phyloP scores from a whole-genome alignment of 1,284 basidiomycete species.

The Heliocybe sulcata region DNA sequence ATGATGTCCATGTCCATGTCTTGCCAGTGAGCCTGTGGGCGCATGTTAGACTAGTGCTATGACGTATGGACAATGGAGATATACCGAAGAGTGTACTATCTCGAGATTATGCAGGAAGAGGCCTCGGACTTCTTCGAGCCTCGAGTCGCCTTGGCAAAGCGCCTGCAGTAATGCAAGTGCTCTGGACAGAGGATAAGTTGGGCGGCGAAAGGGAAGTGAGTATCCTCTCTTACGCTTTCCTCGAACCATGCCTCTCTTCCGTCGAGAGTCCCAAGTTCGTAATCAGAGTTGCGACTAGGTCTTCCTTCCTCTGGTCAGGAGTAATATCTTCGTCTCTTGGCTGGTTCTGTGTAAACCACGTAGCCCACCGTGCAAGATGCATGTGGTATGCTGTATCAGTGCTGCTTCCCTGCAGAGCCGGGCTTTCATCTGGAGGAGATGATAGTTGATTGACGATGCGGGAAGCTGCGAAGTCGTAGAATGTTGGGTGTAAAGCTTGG shows the following conservation, averaged over 20 bases:
- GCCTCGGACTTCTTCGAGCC: slow-evolving; percentile 25
- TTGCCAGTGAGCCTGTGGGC: slow-evolving; percentile 35
- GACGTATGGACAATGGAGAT: not conserved
- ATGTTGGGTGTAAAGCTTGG: slow-evolving; percentile 45
- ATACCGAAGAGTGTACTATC: slow-evolving; percentile 8
- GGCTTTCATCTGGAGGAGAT: slow-evolving; percentile 9
- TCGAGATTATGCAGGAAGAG: slow-evolving; percentile 10
- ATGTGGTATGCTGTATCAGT: slow-evolving; percentile 39
- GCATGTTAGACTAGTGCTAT: not conserved
- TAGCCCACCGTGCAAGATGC: slow-evolving; percentile 61
- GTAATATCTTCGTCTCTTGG: slow-evolving; percentile 20
- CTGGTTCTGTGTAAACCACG: slow-evolving; percentile 46
- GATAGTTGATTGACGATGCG: slow-evolving; percentile 40
- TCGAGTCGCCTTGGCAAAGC: slow-evolving; percentile 27
- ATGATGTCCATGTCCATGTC: slow-evolving; percentile 41
- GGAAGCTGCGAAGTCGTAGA: slow-evolving; percentile 44
- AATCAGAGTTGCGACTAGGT: slow-evolving; percentile 37
- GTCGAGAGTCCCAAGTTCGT: slow-evolving; percentile 36
- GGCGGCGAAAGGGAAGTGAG: not conserved
- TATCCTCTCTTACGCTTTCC: slow-evolving; percentile 26
- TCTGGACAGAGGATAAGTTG: slow-evolving; percentile 19
- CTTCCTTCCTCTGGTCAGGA: slow-evolving; percentile 30
- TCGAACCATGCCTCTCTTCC: slow-evolving; percentile 14
- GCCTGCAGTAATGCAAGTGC: slow-evolving; percentile 29
- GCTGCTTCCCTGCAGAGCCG: not conserved